Conservation (phyloP, 139 green algal genomes). For the Prasinococcaceae sp. region DNA sequence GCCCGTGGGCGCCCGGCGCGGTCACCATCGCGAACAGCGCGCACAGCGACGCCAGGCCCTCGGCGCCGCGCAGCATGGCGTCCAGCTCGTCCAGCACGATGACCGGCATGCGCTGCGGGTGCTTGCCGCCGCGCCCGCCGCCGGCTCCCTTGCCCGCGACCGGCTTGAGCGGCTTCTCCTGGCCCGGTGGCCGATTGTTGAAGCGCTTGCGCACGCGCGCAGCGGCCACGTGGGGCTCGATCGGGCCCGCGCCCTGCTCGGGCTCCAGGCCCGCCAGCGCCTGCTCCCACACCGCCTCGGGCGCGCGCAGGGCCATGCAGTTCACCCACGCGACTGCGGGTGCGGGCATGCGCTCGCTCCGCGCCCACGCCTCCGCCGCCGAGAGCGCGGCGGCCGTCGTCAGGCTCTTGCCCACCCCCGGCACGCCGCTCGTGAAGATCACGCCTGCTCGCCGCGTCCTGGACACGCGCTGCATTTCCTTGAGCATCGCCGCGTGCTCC, state of each 20-base stretch:
- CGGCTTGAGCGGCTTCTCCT: too few relatives aligned
- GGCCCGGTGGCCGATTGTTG: too few relatives aligned
- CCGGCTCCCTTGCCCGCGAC: neutral
- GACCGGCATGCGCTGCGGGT: conserved; percentile 5
- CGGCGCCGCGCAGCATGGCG: neutral
- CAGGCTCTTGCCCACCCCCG: conserved; percentile 13
- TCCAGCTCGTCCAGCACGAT: conserved; percentile 23
- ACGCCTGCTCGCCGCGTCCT: neutral
- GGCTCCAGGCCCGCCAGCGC: neutral
- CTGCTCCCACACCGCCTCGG: conserved; percentile 1
- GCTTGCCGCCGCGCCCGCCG: neutral
- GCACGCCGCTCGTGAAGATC: conserved; percentile 9
- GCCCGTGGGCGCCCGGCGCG: conserved; percentile 1
- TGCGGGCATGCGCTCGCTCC: too few relatives aligned
- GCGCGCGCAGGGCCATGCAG: conserved; percentile 16
- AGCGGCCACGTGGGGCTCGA: neutral
- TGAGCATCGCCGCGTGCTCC: too few relatives aligned
- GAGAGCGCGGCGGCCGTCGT: neutral
- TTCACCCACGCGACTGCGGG: conserved; percentile 4
- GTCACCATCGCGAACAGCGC: conserved; percentile 14
- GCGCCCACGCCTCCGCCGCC: neutral
- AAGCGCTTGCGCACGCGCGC: too few relatives aligned
- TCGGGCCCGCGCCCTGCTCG: neutral
- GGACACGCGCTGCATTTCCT: too few relatives aligned
- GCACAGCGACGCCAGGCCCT: conserved; percentile 10